phyloP scores from a whole-genome alignment of 2,329 filamentous ascomycete species.

The Xylaria sp. region DNA sequence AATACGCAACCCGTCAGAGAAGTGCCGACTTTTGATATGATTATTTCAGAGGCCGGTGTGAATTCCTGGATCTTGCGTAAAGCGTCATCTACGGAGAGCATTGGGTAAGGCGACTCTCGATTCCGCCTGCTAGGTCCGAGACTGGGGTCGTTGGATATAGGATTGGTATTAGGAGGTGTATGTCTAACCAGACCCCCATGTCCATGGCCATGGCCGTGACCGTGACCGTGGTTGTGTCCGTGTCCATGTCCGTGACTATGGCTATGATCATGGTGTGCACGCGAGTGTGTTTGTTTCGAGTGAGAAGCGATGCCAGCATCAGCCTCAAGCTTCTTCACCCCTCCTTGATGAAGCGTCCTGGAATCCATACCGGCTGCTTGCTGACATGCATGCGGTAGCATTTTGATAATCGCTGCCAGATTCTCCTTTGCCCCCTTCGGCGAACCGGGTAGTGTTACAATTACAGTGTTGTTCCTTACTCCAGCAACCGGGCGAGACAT shows the following conservation, averaged over 20 bases:
- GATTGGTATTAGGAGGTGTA: constrained; percentile 70
- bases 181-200: constrained; percentile 78
- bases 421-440: constrained; percentile 97
- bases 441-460: constrained; percentile 91
- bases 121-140: constrained; percentile 76
- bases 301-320: constrained; percentile 74
- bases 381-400: constrained; percentile 93
- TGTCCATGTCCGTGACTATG: constrained; percentile 63
- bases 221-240: constrained; percentile 66
- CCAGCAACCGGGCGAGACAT: constrained; percentile 96
- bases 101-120: constrained; percentile 89
- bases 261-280: constrained; percentile 56
- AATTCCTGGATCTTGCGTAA: constrained; percentile 77
- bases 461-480: constrained; percentile 81
- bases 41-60: constrained; percentile 71
- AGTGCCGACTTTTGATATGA: constrained; percentile 70
- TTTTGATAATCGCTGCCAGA: constrained; percentile 84
- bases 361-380: constrained; percentile 89
- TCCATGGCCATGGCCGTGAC: constrained; percentile 69
- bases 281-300: constrained; percentile 46
- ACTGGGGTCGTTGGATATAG: constrained; percentile 69
- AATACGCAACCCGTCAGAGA: constrained; percentile 80
- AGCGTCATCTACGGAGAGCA: constrained; percentile 87
- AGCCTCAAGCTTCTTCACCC: constrained; percentile 83
- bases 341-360: constrained; percentile 80